These are phyloP conservation scores for Penicillium digitatum DNA, from an alignment of 2,329 filamentous ascomycete species.

Conservation along the genomic window DNA sequence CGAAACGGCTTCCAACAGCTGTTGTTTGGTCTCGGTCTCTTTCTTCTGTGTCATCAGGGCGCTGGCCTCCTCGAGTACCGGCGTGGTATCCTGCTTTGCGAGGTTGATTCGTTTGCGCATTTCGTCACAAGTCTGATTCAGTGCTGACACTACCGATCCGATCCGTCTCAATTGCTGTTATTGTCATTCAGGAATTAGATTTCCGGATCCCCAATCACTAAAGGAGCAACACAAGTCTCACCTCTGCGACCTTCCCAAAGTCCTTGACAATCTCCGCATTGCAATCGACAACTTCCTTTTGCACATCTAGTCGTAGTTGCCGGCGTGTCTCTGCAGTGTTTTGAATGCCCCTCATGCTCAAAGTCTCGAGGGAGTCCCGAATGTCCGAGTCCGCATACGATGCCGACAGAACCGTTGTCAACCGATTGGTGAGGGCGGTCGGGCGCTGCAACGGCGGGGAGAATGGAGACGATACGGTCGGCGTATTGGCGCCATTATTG, in stretches of 20 bases:
- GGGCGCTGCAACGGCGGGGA: conserved; percentile 34
- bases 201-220: not conserved
- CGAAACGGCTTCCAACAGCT: conserved; percentile 71
- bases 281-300: conserved; percentile 87
- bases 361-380: conserved; percentile 71
- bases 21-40: conserved; percentile 74
- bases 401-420: conserved; percentile 80
- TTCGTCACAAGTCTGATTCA: conserved; percentile 75
- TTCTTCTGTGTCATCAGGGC: conserved; percentile 67
- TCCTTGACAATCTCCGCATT: conserved; percentile 86
- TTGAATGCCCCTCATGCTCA: conserved; percentile 66
- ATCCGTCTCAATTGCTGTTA: conserved; percentile 79
- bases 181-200: conserved; percentile 20
- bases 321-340: conserved; percentile 77
- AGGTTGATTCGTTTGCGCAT: conserved; percentile 73
- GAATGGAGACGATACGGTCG: conserved; percentile 29
- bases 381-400: conserved; percentile 93
- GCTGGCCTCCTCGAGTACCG: conserved; percentile 73
- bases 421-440: conserved; percentile 73
- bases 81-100: conserved; percentile 69
- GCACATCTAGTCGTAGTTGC: conserved; percentile 73
- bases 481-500: conserved; percentile 25
- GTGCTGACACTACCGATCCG: conserved; percentile 67
- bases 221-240: conserved; percentile 40
- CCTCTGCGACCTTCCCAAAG: conserved; percentile 85